Evolutionary conservation across 495 filamentous ascomycete species (phyloP), one percentile per base, ranked within the genome.

Genomic region (Aspergillus leporis): DNA sequence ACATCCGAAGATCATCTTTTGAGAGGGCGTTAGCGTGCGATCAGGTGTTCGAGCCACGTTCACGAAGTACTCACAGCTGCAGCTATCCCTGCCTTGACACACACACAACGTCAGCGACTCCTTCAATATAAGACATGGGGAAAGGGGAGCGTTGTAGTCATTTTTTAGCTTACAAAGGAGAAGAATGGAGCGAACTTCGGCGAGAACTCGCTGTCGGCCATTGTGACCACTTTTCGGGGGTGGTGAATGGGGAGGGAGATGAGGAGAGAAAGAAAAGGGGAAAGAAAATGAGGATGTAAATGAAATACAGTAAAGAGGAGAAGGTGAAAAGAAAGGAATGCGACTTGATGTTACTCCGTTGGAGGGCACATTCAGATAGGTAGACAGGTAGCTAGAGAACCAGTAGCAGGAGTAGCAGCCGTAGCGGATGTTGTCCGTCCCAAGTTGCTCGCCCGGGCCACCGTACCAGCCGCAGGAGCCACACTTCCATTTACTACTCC

Each of bases 151-250:
- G 55, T 63, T 59, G 46, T 56, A 60, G 47, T 38, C 40, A 52
- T 46, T 40, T 58, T 45, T 19, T 21, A 0, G 68, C 87, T 78
- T 84, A 97, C 95, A 86, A 98, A 91, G 78, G 95, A 95, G 69
- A 98, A 86, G 83, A 99, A 99, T 48, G 93, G 92, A 67, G 94
- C 94, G 69, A 97, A 97, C 74, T 90, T 90, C 56, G 95, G 94
- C 48, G 88, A 79, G 31, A 88, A 71, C 55, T 88, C 87, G 56
- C 83, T 85, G 53, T 88, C 87, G 54, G 83, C 79, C 87, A 90
- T 92, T 58, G 54, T 84, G 70, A 60, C 47, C 12, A 41, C 13
- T 8, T 10, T 21, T 13, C 23, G 23, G 7, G 5, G 41, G 30
- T 38, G 19, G 19, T 16, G 7, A 18, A 34, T 9, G 48, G 34